A percentile compares a stretch with the other conserved stretches of the same genome.
Conservation (phyloP, 2,329 filamentous ascomycete species). For the Colletotrichum salicis region DNA sequence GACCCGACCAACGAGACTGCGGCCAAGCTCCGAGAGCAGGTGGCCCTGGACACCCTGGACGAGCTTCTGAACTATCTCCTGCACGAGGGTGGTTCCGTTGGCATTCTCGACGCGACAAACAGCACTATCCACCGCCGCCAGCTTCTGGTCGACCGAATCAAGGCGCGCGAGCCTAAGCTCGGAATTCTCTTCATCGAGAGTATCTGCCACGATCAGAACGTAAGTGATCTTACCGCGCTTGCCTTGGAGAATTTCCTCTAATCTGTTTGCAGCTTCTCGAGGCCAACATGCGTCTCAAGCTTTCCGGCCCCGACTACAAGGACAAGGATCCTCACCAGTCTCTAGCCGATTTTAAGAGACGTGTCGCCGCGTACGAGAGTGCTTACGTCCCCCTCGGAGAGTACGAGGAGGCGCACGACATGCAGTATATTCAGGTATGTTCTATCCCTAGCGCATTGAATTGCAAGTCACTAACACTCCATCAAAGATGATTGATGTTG, state of each 20-base stretch:
- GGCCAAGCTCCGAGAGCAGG: conserved; percentile 85
- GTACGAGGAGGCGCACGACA: conserved; percentile 88
- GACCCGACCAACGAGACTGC: conserved; percentile 88
- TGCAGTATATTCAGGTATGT: conserved; percentile 87
- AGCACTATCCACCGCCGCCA: conserved; percentile 89
- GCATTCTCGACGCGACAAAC: conserved; percentile 97
- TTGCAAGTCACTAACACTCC: conserved; percentile 39
- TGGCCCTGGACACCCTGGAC: conserved; percentile 90
- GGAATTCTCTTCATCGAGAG: conserved; percentile 97
- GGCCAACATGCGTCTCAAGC: conserved; percentile 96
- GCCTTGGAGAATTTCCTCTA: conserved; percentile 17
- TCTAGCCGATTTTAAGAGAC: conserved; percentile 89
- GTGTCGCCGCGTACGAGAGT: conserved; percentile 92
- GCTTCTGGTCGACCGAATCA: conserved; percentile 84
- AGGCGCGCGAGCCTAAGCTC: conserved; percentile 83
- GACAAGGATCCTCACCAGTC: conserved; percentile 90
- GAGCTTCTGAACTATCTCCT: conserved; percentile 92
- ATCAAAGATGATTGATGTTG: conserved; percentile 91
- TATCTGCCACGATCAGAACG: conserved; percentile 83
- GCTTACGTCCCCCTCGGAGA: conserved; percentile 91
- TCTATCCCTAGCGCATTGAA: not conserved
- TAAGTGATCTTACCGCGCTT: conserved; percentile 42
- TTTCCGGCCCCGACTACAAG: conserved; percentile 95
- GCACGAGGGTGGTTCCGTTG: conserved; percentile 83
- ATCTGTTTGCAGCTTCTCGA: conserved; percentile 74